Evolutionary conservation across 345 rosid genomes (phyloP), one percentile per base, ranked within the genome.

Genomic region (Gossypium turneri): DNA sequence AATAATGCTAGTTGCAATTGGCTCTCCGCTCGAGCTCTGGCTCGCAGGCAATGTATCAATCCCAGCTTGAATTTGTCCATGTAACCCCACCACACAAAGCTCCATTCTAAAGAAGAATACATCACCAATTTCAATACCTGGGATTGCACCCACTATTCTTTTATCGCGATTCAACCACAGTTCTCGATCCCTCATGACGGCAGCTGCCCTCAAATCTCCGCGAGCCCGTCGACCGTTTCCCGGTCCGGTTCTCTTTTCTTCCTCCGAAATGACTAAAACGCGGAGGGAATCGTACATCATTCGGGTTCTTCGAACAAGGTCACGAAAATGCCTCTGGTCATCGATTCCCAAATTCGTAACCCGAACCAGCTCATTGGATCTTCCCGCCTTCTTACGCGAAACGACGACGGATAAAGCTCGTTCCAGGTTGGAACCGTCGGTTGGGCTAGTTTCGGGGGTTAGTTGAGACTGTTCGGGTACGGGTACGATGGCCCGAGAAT

Each of bases 21-120:
- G 94, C 81, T 94, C 91, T 1, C 97, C 88, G 57, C 85, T 92
- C 5, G 95, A 84, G 78, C 97, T 92, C 68, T 82, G 85, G 67
- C 88, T 82, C 3, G 81, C 88, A 1, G 92, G 77, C 58, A 90
- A 75, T 68, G 84, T 92, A 71, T 94, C 98, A 67, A 94, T 94
- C 50, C 98, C 98, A 0, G 97, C 97, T 74, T 94, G 98, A 4
- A 83, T 27, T 52, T 90, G 97, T 2, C 97, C 97, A 57, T 94
- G 98, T 2, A 92, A 75, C 7, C 97, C 98, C n/a, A 94, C 79
- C 57, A 90, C 90, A 27, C 92, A 87, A 48, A 94, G 57, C 70
- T 94, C 98, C 88, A 94, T 89, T 58, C 97, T 75, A 60, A 88
- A 92, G 55, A 90, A 83, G 89, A 92, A 94, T 7, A 92, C 20